A percentile compares a stretch with the other conserved stretches of the same genome.
These are phyloP conservation scores for Serendipita vermifera DNA, from an alignment of 768 basidiomycete species.

Conservation along the genomic window DNA sequence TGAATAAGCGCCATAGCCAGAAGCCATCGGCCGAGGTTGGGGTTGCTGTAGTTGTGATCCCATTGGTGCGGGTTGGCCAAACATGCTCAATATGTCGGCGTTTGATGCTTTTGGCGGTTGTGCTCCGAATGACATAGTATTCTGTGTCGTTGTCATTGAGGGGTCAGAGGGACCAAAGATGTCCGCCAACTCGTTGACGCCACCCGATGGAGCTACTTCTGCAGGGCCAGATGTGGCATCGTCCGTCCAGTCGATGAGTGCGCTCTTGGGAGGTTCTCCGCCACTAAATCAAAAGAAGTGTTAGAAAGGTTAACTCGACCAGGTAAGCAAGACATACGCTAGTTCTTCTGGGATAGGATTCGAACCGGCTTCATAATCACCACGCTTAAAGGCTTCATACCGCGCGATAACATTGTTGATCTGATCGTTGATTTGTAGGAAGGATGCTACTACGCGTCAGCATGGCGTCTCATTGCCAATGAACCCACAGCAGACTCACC, in stretches of 20 bases:
- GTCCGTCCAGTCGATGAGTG: slow-evolving; percentile 74
- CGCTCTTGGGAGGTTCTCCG: slow-evolving; percentile 25
- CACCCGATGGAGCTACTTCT: slow-evolving; percentile 15
- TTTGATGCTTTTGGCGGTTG: slow-evolving; percentile 4
- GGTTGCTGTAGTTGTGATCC: not conserved
- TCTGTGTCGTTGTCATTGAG: not conserved
- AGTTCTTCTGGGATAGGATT: slow-evolving; percentile 57
- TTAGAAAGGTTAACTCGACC: too few species aligned
- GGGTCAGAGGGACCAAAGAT: slow-evolving; percentile 34
- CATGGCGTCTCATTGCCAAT: slow-evolving; percentile 2
- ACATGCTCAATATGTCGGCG: slow-evolving; percentile 4
- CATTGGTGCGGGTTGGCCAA: not conserved
- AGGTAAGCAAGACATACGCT: slow-evolving; percentile 17
- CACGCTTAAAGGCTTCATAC: slow-evolving; percentile 87
- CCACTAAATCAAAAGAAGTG: slow-evolving; percentile 13
- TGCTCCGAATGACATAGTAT: not conserved
- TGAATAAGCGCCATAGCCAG: slow-evolving; percentile 12
- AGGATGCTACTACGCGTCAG: slow-evolving; percentile 50
- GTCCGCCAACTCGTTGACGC: slow-evolving; percentile 45
- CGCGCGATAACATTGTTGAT: slow-evolving; percentile 85
- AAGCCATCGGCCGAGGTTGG: slow-evolving; percentile 14
- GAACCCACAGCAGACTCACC: slow-evolving; percentile 34
- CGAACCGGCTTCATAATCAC: slow-evolving; percentile 61
- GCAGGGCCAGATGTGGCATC: slow-evolving; percentile 17
- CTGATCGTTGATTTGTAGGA: slow-evolving; percentile 93